Evolutionary conservation across 2,329 filamentous ascomycete genomes (phyloP).

Genomic region (Alternaria viburni): DNA sequence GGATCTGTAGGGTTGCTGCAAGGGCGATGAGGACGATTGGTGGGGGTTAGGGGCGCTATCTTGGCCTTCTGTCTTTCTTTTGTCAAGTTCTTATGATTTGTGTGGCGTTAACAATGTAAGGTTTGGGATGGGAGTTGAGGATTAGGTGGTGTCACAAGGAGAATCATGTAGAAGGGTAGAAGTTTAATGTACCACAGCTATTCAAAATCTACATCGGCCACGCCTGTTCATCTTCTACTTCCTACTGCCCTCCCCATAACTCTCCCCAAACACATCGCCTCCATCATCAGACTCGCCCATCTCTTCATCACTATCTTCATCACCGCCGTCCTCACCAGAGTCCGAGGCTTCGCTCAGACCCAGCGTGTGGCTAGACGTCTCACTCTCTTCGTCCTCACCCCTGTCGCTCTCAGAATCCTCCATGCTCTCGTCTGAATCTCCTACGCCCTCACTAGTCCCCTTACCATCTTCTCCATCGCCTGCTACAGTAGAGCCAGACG

Average conservation of each 20-base stretch:
- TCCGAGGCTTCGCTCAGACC: neutral
- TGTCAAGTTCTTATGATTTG: neutral
- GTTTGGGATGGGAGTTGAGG: too few relatives aligned
- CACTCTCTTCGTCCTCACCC: neutral
- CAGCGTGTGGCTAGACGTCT: neutral
- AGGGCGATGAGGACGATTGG: neutral
- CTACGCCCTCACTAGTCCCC: neutral
- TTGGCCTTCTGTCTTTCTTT: neutral
- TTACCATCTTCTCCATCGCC: fast-evolving
- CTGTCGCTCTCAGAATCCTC: neutral
- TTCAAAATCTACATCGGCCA: neutral
- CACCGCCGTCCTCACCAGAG: neutral
- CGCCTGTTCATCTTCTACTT: too few relatives aligned
- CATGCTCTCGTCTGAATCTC: neutral
- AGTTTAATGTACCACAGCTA: neutral
- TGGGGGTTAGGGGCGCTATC: neutral
- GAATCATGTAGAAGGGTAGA: neutral
- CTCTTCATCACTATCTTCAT: neutral
- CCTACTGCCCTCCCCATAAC: neutral
- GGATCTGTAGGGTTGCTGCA: neutral
- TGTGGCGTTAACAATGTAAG: neutral
- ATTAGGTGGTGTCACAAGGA: neutral
- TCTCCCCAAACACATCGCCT: neutral
- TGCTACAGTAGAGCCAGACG: neutral
- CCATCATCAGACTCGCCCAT: neutral